These are phyloP conservation scores for Lipomyces chichibuensis DNA, from an alignment of 805 yeast genomes.

Conservation along the genomic window DNA sequence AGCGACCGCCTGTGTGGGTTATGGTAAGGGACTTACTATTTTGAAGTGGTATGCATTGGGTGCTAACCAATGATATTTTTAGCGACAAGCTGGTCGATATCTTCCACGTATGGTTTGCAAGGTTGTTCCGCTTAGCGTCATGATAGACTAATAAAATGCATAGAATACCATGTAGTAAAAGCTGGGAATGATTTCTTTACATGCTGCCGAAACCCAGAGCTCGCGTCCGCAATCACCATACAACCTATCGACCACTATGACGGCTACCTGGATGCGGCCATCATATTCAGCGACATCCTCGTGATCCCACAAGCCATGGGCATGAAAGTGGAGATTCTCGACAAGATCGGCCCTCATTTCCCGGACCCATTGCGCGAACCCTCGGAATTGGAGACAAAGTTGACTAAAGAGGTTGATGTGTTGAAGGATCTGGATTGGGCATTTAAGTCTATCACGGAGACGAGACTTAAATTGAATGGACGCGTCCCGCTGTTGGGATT, in stretches of 20 bases:
- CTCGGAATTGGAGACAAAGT: slow-evolving; percentile 56
- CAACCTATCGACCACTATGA: slow-evolving; percentile 91
- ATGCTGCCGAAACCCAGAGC: slow-evolving; percentile 92
- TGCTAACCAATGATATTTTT: slow-evolving; percentile 18
- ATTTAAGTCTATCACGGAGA: slow-evolving; percentile 84
- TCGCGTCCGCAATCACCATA: slow-evolving; percentile 90
- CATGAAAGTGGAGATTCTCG: slow-evolving; percentile 89
- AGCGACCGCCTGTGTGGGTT: slow-evolving; percentile 97
- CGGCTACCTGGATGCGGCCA: slow-evolving; percentile 94
- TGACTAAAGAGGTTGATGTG: slow-evolving; percentile 69
- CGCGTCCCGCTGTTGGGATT: slow-evolving; percentile 94
- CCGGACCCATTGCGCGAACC: slow-evolving; percentile 82
- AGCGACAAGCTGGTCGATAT: slow-evolving; percentile 95
- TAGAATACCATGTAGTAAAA: slow-evolving; percentile 89
- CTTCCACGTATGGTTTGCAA: slow-evolving; percentile 45
- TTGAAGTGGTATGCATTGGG: not conserved
- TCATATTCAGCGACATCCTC: slow-evolving; percentile 90
- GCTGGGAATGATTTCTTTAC: slow-evolving; percentile 87
- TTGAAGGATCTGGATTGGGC: slow-evolving; percentile 88
- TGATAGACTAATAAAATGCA: slow-evolving; percentile 43
- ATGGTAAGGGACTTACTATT: slow-evolving; percentile 57
- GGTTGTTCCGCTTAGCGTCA: slow-evolving; percentile 14
- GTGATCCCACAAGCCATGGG: slow-evolving; percentile 99
- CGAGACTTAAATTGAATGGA: slow-evolving; percentile 84
- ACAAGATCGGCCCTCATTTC: slow-evolving; percentile 92